Conservation (phyloP, 129 eudicot species). For the carrot (Daucus carota) region DNA sequence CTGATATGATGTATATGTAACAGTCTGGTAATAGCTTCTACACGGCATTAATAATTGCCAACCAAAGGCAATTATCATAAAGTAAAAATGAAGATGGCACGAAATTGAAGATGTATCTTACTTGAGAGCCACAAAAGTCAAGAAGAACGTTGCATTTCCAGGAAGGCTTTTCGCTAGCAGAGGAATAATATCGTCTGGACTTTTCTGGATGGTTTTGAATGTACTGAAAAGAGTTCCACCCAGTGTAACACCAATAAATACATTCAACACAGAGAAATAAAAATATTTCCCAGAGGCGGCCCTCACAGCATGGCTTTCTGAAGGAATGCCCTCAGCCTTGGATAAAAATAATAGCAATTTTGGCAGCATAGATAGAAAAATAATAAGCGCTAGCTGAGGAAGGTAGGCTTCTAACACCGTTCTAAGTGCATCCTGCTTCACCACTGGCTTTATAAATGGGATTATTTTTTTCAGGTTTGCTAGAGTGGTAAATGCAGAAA, state of each 20-base stretch:
- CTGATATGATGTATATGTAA: background rate
- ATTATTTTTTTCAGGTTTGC: slow-evolving; percentile 54
- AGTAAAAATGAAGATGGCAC: background rate
- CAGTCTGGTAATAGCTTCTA: slow-evolving; percentile 4
- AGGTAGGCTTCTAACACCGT: slow-evolving; percentile 80
- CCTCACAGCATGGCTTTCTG: slow-evolving; percentile 68
- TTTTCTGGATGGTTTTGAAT: slow-evolving; percentile 40
- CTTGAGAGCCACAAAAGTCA: slow-evolving; percentile 93
- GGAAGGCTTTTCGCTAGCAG: slow-evolving; percentile 74
- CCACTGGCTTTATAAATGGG: slow-evolving; percentile 65
- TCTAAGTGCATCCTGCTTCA: slow-evolving; percentile 29
- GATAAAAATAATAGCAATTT: slow-evolving; percentile 65
- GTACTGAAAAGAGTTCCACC: slow-evolving; percentile 64
- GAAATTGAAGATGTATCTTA: slow-evolving; percentile 27
- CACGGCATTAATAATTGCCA: background rate
- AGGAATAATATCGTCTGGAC: slow-evolving; percentile 24
- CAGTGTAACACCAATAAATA: slow-evolving; percentile 78
- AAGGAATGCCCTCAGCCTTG: slow-evolving; percentile 79
- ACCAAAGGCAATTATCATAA: background rate
- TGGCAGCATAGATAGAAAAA: slow-evolving; percentile 79
- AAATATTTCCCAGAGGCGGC: slow-evolving; percentile 95
- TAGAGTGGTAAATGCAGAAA: slow-evolving; percentile 80
- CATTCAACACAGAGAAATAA: slow-evolving; percentile 73
- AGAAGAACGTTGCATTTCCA: slow-evolving; percentile 77
- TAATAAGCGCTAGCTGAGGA: slow-evolving; percentile 81